These are phyloP conservation scores for Botrytis hyacinthi DNA, from an alignment of 2,329 filamentous ascomycete species.

Conservation along the genomic window DNA sequence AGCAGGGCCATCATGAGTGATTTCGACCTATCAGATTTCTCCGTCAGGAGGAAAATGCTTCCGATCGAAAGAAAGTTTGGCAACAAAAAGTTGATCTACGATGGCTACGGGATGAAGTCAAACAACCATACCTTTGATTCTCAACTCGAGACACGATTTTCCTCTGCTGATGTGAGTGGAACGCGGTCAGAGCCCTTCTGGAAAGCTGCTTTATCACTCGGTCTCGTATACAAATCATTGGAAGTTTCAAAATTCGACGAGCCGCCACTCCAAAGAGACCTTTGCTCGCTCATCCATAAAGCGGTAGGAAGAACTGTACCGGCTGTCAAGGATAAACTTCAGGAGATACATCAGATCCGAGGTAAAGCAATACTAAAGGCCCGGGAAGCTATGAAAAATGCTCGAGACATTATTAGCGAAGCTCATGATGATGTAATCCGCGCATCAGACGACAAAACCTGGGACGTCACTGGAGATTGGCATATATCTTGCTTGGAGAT, in stretches of 20 bases:
- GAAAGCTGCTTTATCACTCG: not conserved
- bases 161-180: not conserved
- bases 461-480: slow-evolving; percentile 7
- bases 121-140: not conserved
- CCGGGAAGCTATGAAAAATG: not conserved
- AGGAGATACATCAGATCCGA: not conserved
- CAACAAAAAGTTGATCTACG: not conserved
- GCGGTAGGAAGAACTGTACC: not conserved
- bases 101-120: not conserved
- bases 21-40: not conserved
- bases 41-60: not conserved
- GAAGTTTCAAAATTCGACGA: not conserved
- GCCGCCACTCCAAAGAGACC: not conserved
- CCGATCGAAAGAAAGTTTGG: not conserved
- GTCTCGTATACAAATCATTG: not conserved
- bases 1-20: not conserved
- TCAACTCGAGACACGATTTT: not conserved
- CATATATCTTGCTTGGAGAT: not conserved
- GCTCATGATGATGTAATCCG: not conserved
- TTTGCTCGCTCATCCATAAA: not conserved
- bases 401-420: not conserved
- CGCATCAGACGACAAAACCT: not conserved
- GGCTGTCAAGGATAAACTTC: not conserved
- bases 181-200: not conserved
- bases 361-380: not conserved